phyloP scores from a whole-genome alignment of 225 moss, liverwort and hornwort species.

The Antitrichia curtipendula region DNA sequence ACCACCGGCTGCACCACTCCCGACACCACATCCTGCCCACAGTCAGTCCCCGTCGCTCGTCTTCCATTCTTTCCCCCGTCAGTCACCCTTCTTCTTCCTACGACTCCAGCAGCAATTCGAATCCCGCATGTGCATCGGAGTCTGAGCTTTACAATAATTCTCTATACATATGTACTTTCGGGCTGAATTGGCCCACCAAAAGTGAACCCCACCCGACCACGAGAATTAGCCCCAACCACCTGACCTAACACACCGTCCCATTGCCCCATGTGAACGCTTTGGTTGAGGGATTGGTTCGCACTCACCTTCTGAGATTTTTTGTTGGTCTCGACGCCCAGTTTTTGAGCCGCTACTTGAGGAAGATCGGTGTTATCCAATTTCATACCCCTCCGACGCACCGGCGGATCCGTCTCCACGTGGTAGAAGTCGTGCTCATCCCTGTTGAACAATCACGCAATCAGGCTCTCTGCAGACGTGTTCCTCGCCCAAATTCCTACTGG shows the following conservation, averaged over 20 bases:
- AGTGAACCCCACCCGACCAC: neutral
- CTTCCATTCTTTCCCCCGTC: neutral
- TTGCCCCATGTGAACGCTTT: neutral
- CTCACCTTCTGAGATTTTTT: neutral
- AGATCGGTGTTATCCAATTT: slow-evolving; percentile 8
- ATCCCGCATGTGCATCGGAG: neutral
- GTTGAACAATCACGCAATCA: neutral
- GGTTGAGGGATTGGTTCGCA: neutral
- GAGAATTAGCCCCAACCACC: no score
- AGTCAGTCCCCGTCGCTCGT: neutral
- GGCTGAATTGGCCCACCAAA: neutral
- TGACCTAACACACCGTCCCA: neutral
- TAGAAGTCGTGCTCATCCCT: slow-evolving; percentile 18
- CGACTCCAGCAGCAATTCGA: neutral
- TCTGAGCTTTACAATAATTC: neutral
- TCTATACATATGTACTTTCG: neutral
- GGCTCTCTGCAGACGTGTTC: neutral
- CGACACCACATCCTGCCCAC: neutral
- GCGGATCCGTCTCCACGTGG: neutral
- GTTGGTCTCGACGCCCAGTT: slow-evolving; percentile 4
- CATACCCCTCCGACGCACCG: neutral
- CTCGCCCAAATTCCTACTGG: neutral
- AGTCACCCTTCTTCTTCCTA: neutral
- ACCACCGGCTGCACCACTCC: neutral
- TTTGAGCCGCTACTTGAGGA: slow-evolving; percentile 5